Conservation (phyloP, 2,329 filamentous ascomycete genomes). For the Paecilomyces formosus region DNA sequence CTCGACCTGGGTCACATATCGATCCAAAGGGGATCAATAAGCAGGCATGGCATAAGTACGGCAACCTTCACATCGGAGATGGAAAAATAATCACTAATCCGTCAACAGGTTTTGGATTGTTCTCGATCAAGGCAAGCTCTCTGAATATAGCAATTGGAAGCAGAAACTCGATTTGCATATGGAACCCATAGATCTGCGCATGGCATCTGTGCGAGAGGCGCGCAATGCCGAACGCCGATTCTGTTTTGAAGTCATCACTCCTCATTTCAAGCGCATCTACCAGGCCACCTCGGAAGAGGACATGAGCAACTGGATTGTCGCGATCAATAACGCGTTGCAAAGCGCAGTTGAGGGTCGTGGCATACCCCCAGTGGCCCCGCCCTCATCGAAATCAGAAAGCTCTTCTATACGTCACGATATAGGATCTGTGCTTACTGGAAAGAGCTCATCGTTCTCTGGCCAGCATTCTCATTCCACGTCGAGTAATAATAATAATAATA, state of each 20-base stretch:
- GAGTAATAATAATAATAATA: slow-evolving; percentile 29
- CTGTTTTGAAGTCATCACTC: slow-evolving; percentile 97
- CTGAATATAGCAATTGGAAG: slow-evolving; percentile 99
- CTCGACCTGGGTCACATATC: slow-evolving; percentile 84
- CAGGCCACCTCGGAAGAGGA: slow-evolving; percentile 97
- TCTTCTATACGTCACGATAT: slow-evolving; percentile 72
- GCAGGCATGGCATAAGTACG: slow-evolving; percentile 97
- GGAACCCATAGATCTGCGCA: slow-evolving; percentile 92
- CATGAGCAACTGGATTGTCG: slow-evolving; percentile 92
- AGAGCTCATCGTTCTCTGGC: slow-evolving; percentile 60
- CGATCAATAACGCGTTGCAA: slow-evolving; percentile 95
- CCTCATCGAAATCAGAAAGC: slow-evolving; percentile 40
- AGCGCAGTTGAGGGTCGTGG: slow-evolving; percentile 84
- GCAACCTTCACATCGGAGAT: slow-evolving; percentile 12
- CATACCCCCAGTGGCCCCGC: slow-evolving; percentile 38
- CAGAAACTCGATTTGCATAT: slow-evolving; percentile 93
- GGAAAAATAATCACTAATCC: slow-evolving; percentile 1
- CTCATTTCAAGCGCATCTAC: slow-evolving; percentile 90
- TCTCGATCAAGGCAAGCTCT: slow-evolving; percentile 89
- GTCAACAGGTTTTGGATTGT: slow-evolving; percentile 86
- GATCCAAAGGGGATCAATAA: slow-evolving; percentile 95
- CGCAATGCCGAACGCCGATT: slow-evolving; percentile 90
- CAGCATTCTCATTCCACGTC: slow-evolving; percentile 42
- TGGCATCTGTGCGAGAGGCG: slow-evolving; percentile 94
- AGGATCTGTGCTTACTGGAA: slow-evolving; percentile 85